Evolutionary conservation across 2,329 filamentous ascomycete genomes (phyloP).

Genomic region (Blastomyces percursus): DNA sequence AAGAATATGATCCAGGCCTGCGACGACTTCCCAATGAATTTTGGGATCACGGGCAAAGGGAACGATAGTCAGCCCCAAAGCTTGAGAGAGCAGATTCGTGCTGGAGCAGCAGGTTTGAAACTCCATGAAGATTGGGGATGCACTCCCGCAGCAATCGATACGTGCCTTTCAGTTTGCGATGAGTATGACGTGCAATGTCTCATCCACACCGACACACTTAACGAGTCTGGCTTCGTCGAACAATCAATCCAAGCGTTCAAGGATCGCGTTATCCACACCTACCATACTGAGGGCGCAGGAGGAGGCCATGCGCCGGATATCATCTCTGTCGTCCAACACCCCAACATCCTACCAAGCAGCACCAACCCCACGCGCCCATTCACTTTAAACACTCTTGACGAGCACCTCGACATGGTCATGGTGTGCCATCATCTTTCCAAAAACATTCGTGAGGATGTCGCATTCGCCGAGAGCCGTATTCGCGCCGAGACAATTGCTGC

Average conservation of each 20-base stretch:
- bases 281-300: slow-evolving; percentile 91
- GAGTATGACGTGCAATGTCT: slow-evolving; percentile 85
- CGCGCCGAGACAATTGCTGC: slow-evolving; percentile 92
- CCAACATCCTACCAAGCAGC: slow-evolving; percentile 77
- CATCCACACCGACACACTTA: slow-evolving; percentile 92
- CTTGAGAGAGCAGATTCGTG: slow-evolving; percentile 67
- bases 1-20: slow-evolving; percentile 81
- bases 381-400: slow-evolving; percentile 84
- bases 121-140: slow-evolving; percentile 94
- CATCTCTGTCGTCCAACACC: slow-evolving; percentile 80
- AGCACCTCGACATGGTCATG: slow-evolving; percentile 98
- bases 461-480: slow-evolving; percentile 89
- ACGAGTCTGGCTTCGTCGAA: slow-evolving; percentile 95
- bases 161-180: slow-evolving; percentile 75
- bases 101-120: slow-evolving; percentile 83
- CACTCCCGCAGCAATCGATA: slow-evolving; percentile 83
- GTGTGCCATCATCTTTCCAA: slow-evolving; percentile 89
- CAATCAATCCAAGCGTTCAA: slow-evolving; percentile 79
- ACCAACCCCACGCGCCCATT: slow-evolving; percentile 90
- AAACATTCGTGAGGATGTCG: slow-evolving; percentile 89
- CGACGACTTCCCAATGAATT: slow-evolving; percentile 71
- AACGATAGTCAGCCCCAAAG: slow-evolving; percentile 65
- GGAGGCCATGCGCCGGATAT: slow-evolving; percentile 94
- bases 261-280: slow-evolving; percentile 82
- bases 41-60: slow-evolving; percentile 87